Percentiles rank a stretch among this genome's conserved stretches.
Evolutionary conservation across 805 yeast species (phyloP).

Genomic region (Yamadazyma laniorum): DNA sequence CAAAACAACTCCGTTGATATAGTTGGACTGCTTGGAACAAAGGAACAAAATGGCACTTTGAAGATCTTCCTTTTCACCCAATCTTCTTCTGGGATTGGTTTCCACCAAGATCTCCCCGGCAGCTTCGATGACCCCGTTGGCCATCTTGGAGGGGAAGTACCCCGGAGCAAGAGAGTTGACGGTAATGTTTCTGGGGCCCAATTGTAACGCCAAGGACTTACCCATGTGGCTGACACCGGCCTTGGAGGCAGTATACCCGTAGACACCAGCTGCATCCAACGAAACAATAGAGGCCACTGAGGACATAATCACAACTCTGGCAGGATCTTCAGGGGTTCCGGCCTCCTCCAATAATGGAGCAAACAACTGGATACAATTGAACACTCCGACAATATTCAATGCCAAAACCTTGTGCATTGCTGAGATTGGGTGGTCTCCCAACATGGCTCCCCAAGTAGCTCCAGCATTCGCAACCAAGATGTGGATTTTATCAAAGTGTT

Average conservation of each 20-base stretch:
- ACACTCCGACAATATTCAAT: constrained; percentile 67
- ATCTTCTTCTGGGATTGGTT: constrained; percentile 59
- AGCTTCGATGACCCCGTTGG: constrained; percentile 56
- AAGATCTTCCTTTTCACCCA: constrained; percentile 62
- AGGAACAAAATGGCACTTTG: constrained; percentile 55
- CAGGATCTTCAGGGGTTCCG: constrained; percentile 54
- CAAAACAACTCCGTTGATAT: constrained; percentile 63
- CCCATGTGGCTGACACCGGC: constrained; percentile 73
- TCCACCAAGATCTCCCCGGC: constrained; percentile 47
- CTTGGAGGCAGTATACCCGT: constrained; percentile 71
- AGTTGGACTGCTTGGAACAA: constrained; percentile 52
- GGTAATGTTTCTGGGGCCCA: constrained; percentile 65
- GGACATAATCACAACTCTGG: constrained; percentile 64
- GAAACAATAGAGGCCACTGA: constrained; percentile 58
- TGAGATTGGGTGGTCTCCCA: constrained; percentile 56
- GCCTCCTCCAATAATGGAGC: constrained; percentile 55
- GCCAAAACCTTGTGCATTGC: constrained; percentile 64
- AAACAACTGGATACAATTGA: constrained; percentile 61
- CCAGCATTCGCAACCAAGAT: constrained; percentile 77
- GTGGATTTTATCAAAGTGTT: constrained; percentile 47
- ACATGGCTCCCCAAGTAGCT: constrained; percentile 72
- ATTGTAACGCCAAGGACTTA: constrained; percentile 58
- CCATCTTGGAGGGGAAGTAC: constrained; percentile 73
- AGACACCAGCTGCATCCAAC: constrained; percentile 49
- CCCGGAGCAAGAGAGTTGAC: constrained; percentile 77